Evolutionary conservation across 2,329 filamentous ascomycete species (phyloP).

Genomic region (Nothophaeocryptopus gaeumannii): DNA sequence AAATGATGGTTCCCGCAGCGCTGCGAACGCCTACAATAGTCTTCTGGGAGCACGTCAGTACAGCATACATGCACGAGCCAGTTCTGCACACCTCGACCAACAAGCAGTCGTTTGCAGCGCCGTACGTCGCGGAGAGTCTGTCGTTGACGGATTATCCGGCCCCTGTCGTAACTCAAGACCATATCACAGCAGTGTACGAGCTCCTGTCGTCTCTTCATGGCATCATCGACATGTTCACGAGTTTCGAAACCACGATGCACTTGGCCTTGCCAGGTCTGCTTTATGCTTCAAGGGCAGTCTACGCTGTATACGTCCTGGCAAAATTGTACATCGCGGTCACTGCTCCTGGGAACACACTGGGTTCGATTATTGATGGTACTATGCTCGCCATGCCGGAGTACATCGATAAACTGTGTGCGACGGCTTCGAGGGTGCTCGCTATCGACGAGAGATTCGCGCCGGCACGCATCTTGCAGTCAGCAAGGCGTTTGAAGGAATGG

Average conservation of each 20-base stretch:
- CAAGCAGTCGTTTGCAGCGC: slow-evolving; percentile 30
- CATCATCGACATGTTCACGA: slow-evolving; percentile 23
- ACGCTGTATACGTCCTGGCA: slow-evolving; percentile 27
- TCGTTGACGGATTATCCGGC: slow-evolving; percentile 29
- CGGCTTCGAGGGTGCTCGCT: slow-evolving; percentile 5
- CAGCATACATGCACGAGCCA: slow-evolving; percentile 30
- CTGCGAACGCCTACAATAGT: slow-evolving; percentile 19
- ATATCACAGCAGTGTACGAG: slow-evolving; percentile 26
- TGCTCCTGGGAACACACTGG: slow-evolving; percentile 27
- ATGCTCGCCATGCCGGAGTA: slow-evolving; percentile 28
- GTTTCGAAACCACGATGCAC: slow-evolving; percentile 14
- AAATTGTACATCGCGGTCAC: slow-evolving; percentile 30
- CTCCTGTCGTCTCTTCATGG: slow-evolving; percentile 24
- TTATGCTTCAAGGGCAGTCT: slow-evolving; percentile 25
- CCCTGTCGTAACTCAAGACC: slow-evolving; percentile 25
- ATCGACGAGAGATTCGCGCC: slow-evolving; percentile 19
- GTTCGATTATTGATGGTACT: slow-evolving; percentile 26
- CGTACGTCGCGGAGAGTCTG: slow-evolving; percentile 30
- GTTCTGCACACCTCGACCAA: slow-evolving; percentile 33
- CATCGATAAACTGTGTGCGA: slow-evolving; percentile 22
- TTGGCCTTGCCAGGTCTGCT: slow-evolving; percentile 26
- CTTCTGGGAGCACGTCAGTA: slow-evolving; percentile 28
- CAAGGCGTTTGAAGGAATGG: slow-evolving; percentile 20
- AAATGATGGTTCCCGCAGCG: slow-evolving; percentile 21
- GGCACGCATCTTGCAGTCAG: slow-evolving; percentile 21